phyloP scores from a whole-genome alignment of 1,284 basidiomycete species.

The Pisolithus thermaeus region DNA sequence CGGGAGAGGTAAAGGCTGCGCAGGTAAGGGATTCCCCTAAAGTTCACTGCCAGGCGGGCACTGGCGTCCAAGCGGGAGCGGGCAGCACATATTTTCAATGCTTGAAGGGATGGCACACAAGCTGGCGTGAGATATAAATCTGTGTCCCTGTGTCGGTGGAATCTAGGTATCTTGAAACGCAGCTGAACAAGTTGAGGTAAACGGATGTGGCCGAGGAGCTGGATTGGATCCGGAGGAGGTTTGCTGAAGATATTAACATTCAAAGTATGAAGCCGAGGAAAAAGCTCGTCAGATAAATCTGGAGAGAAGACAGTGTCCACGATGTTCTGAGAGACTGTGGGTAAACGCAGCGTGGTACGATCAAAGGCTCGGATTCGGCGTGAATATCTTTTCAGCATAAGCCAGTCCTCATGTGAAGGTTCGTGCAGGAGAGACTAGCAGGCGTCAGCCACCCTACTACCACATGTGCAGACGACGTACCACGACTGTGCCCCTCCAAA shows the following conservation, averaged over 20 bases:
- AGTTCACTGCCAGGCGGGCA: no score
- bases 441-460: not conserved
- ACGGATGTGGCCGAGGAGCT: conserved; percentile 17
- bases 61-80: no score
- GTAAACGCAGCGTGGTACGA: conserved; percentile 18
- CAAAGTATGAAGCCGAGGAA: conserved; percentile 21
- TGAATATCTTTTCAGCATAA: conserved; percentile 18
- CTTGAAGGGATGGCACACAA: no score
- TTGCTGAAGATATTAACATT: conserved; percentile 26
- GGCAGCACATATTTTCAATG: no score
- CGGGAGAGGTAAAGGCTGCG: conserved; percentile 20
- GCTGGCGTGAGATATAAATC: no score
- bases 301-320: conserved; percentile 17
- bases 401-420: conserved; percentile 18
- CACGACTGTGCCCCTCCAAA: conserved; percentile 1
- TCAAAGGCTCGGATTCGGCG: conserved; percentile 22
- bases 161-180: no score
- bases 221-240: conserved; percentile 13
- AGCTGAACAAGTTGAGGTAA: conserved; percentile 17
- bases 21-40: conserved; percentile 2
- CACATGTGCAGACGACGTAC: conserved; percentile 15
- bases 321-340: conserved; percentile 18
- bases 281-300: conserved; percentile 17
- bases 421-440: conserved; percentile 19
- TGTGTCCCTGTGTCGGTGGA: no score